Evolutionary conservation across 805 yeast genomes (phyloP), one percentile per base, ranked within the genome.

Genomic region (Metschnikowia lachancei): DNA sequence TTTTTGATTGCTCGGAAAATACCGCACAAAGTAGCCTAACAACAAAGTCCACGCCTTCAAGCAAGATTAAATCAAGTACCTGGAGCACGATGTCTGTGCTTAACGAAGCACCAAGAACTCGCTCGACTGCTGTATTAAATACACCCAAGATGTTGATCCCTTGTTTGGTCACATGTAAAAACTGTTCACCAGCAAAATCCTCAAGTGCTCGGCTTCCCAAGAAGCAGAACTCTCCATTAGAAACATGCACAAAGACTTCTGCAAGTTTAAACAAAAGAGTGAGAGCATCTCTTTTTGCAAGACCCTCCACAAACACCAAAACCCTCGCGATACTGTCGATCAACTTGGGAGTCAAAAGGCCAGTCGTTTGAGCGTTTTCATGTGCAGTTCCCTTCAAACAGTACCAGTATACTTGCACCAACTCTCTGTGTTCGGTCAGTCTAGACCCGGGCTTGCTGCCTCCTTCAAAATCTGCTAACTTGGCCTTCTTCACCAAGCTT

Each of bases 11-110:
- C 7, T 46, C 43, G 4, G 45, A 34, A 44, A 67, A 63, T 3
- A 58, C 36, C 37, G 60, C 61, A 3, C 63, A 59, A 9, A 65
- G 47, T 5, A 69, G 42, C 22, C 72, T 57, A 8, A 62, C 47
- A 7, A 72, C 46, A 46, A 63, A 65, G 46, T 66, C 70, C 43
- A 66, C 62, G 6, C 77, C 77, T 53, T 72, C 74, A 41, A 72
- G 60, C 26, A 71, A 59, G 11, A 71, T 53, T 32, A 70, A 61
- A 47, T 72, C 77, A 24, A 70, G 48, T 3, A 68, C 44, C 37
- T 37, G 54, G 26, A 50, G 18, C 9, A 35, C n/a, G 1, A 37
- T 34, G 5, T 33, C 44, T 5, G 26, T 35, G 8, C 46, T 50
- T 24, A 26, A 12, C 10, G 16, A 5, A 16, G 13, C 31, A 4